Evolutionary conservation across 768 basidiomycete species (phyloP).

Genomic region (Boletellus sp.): DNA sequence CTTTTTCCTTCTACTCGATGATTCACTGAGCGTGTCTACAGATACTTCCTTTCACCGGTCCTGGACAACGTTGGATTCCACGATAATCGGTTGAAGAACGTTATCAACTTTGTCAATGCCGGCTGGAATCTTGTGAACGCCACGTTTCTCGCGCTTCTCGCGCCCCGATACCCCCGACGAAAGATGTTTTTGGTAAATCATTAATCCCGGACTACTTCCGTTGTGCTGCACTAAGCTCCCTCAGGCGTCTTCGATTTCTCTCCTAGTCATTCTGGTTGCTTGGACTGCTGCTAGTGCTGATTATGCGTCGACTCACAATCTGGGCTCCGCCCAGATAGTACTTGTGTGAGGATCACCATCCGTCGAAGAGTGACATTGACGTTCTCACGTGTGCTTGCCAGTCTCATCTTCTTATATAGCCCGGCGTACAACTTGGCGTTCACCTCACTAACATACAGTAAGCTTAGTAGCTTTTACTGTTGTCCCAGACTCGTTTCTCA

Average conservation of each 20-base stretch:
- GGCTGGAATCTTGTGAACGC: conserved; percentile 11
- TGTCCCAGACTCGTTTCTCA: too few species aligned
- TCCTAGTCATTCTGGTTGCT: conserved; percentile 11
- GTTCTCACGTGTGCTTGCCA: not conserved
- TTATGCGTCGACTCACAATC: conserved; percentile 13
- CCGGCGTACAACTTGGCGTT: conserved; percentile 15
- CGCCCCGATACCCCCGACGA: conserved; percentile 16
- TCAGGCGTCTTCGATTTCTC: conserved; percentile 14
- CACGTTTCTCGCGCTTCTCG: conserved; percentile 3
- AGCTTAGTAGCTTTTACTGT: too few species aligned
- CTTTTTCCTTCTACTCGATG: too few species aligned
- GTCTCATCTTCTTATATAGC: conserved; percentile 19
- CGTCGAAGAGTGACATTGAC: not conserved
- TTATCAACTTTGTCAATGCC: conserved; percentile 10
- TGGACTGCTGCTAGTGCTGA: conserved; percentile 21
- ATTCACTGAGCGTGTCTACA: not conserved
- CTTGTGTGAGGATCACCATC: conserved; percentile 4
- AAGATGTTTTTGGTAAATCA: conserved; percentile 12
- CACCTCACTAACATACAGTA: not conserved
- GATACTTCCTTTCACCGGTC: conserved; percentile 9
- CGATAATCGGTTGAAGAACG: conserved; percentile 16
- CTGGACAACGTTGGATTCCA: conserved; percentile 20
- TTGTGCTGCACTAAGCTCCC: not conserved
- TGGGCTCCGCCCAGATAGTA: conserved; percentile 2
- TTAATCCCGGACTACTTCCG: not conserved